Evolutionary conservation across 768 basidiomycete species (phyloP), one percentile per base, ranked within the genome.

Genomic region (Scleroderma citrinum): DNA sequence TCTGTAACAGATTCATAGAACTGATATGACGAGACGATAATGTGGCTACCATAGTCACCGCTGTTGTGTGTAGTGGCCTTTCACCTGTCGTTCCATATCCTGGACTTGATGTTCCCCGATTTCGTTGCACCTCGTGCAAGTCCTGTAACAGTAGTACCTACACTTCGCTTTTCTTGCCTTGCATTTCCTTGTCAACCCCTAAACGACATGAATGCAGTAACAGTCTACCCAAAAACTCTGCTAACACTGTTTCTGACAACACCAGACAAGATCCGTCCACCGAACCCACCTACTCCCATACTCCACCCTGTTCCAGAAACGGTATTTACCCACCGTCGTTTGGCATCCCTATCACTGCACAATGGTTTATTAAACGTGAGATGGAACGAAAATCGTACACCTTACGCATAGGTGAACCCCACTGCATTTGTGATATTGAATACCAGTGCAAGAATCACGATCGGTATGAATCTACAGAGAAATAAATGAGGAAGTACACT

Each of bases 361-460:
- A 30, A 6, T 47, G 34, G 32, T 10, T 16, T 14, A 32, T 43
- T 66, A 23, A 62, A 52, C 19, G 14, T 46, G 46, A 23, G 38
- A 49, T 43, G 37, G 5, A 39, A 26, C 23, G 20, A 48, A 42
- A 6, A 31, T 13, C 48, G 56, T 50, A 29, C 17, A 19, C 74
- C 84, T 60, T 66, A 90, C 90, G 87, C 90, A 61, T 92, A 98
- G 43, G 93, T 96, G 72, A 97, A 98, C 11, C 95, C 95, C 46
- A 97, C 74, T n/a, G 85, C 89, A 56, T 97, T 98, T 8, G 91
- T 92, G 45, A 92, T 62, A 66, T 99, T 98, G 79, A 99, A 98
- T 32, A 98, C 87, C 42, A 98, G 75, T 1, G 96, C 96, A 31
- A 99, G 82, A 35, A 85, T 67, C 47, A 98, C 93, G 56, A 98